Base-by-base conservation (phyloP, 2,329 filamentous ascomycete species). In the Penicillium olsonii region DNA sequence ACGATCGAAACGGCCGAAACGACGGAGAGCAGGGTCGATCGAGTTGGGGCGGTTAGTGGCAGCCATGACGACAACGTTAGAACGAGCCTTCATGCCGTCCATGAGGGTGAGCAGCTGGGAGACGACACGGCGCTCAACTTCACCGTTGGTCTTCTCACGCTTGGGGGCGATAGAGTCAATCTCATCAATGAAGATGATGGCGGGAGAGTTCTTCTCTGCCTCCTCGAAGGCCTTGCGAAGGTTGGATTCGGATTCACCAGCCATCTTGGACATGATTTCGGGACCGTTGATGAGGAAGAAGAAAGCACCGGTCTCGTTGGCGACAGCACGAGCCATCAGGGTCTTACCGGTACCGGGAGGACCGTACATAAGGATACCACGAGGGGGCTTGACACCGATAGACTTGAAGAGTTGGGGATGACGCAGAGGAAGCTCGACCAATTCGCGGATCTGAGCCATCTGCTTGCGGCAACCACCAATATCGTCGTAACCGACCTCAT, bases 211-310 rank as follows among this genome's bases (percentile, higher is more conserved):
- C 86, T 97, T 97, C 81, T 97, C 92, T 37, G 94, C 94, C 79
- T 97, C 94, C 74, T 97, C 94, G 66, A 99, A 99, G n/a, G 94
- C 94, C 78, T 97, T 97, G 66, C 94, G 88, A 61, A 99, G 77
- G 74, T 97, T 97, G 52, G 92, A 97, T 75, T 97, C 94, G 52
- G 94, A 97, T 76, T 99, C 94, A 84, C 94, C 94, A 52, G 94
- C 94, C 94, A 97, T 97, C 84, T 97, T 97, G 52, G 92, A 96
- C 94, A 99, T 97, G 79, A 99, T 97, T 74, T 97, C 94, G 44
- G 94, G 94, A 59, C 94, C 92, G 76, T 97, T 97, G 84, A 99
- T 97, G 57, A 97, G 78, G 85, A 99, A 97, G 80, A 99, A 99
- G 81, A 97, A 97, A 41, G 92, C 92, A 66, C 94, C 94, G 27